Base-by-base conservation (phyloP, 1,284 basidiomycete species). In the Apiotrichum porosum region DNA sequence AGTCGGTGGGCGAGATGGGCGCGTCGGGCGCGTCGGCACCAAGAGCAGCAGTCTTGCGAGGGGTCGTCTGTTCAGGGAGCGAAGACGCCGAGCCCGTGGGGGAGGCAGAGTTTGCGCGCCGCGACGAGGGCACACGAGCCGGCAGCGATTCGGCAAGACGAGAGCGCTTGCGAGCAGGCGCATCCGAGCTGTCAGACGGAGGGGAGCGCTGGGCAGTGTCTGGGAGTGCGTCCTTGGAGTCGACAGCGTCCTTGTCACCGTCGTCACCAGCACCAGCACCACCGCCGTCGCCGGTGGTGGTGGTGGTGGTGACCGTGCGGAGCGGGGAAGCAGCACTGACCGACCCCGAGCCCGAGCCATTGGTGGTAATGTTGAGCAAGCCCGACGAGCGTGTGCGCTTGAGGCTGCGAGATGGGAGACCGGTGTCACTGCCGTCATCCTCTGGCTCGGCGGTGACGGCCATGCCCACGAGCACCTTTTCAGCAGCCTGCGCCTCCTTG, bases 331-430 rank as follows among this genome's bases (percentile, higher is more conserved):
- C 52, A 22, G 55, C 47, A n/a, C 35, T 38, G 9, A 58, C 53
- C 6, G 48, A 21, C 10, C 49, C 40, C 12, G 49, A 47, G 22
- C 50, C 47, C 15, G 44, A 19, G 18, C 32, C 22, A 12, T 48
- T 53, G 13, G 45, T 47, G 21, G 51, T 51, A 21, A 49, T 47
- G 24, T 51, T 26, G 12, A 58, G 49, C 26, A 28, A 12, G 12
- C 58, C 58, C n/a, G 54, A 51, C 38, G 51, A 55, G 28, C 62
- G 54, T 12, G 62, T 62, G 26, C 62, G 56, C 42, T 65, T 65
- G 40, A 65, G 40, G 4, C 53, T 48, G 42, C 54, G 46, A 28
- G 26, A 22, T 44, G 26, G 52, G 34, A 28, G 45, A 32, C 10
- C 12, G 12, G 8, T 12, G 6, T 12, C 26, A 28, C 35, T 9